Base-by-base conservation (phyloP, 2,329 filamentous ascomycete species). In the Teratosphaeria viscida region DNA sequence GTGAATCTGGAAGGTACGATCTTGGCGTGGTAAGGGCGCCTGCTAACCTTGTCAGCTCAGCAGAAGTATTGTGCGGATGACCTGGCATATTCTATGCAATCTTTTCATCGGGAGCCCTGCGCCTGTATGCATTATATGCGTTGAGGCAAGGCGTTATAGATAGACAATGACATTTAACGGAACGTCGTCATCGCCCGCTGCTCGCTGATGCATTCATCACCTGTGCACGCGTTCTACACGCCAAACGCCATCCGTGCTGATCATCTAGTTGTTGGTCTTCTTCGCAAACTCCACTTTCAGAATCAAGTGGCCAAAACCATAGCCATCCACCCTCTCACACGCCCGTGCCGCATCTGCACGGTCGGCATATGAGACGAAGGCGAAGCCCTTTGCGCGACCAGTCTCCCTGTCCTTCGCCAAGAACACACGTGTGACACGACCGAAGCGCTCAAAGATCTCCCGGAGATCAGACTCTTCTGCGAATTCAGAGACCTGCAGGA, bases 301-400 rank as follows among this genome's bases (percentile, higher is more conserved):
- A 74, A 94, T 94, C 70, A 94, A 81, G 79, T 94, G 89, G 76
- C 89, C 88, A 80, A 90, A 92, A 78, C 89, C 89, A 66, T 75
- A 96, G 71, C 94, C 94, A 77, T 99, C 94, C 90, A 99, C 92
- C 84, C 96, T 96, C 79, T 88, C 87, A 79, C 90, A 95, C 49
- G 94, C 94, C 79, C 88, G 89, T 68, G 89, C 89, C 67, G 94
- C 94, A 76, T 99, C 94, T 67, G 81, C 77, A 68, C 94, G 82
- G 75, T 99, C 94, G 62, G 88, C 89, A 73, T 94, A 99, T 76
- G 90, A 95, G 81, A 99, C 95, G 76, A 99, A 99, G 29, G 95
- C 95, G 75, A 99, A 99, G 64, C 94, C 94, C 85, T 99, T 99
- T 69, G 94, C 94, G 74, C 92, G 81, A 62, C 91, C 90, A 49